phyloP scores from a whole-genome alignment of 176 grass and related monocot genomes.

The Eleusine indica region DNA sequence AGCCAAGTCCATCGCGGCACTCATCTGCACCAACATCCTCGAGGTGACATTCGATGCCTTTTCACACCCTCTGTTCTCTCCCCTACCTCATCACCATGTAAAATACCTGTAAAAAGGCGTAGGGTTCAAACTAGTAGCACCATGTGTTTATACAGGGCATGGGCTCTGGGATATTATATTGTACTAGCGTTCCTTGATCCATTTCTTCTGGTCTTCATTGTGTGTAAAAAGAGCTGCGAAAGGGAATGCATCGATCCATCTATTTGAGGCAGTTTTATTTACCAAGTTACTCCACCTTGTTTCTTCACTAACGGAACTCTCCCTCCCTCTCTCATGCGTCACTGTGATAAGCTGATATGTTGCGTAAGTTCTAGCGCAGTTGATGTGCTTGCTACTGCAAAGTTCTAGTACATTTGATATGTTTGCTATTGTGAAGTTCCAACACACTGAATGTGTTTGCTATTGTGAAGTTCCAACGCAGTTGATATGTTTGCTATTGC shows the following conservation, averaged over 20 bases:
- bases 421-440: background rate
- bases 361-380: background rate
- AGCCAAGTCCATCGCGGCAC: constrained; percentile 71
- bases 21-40: constrained; percentile 92
- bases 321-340: background rate
- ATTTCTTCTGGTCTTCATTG: background rate
- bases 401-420: background rate
- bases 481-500: background rate
- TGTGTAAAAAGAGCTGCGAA: constrained; percentile 2
- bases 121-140: background rate
- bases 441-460: background rate
- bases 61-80: background rate
- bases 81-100: constrained; percentile 36
- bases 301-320: background rate
- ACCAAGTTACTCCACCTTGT: background rate
- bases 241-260: background rate
- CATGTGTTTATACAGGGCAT: background rate
- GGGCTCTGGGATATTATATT: constrained; percentile 6
- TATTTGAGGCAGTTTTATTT: background rate
- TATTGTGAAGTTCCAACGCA: background rate
- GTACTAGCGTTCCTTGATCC: constrained; percentile 11
- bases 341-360: background rate
- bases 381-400: background rate
- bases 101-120: constrained; percentile 23
- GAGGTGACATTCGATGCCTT: constrained; percentile 70